Percentiles rank a stretch among this genome's conserved stretches.
phyloP scores from a whole-genome alignment of 306 rosid species.

The Crotalaria pallida region DNA sequence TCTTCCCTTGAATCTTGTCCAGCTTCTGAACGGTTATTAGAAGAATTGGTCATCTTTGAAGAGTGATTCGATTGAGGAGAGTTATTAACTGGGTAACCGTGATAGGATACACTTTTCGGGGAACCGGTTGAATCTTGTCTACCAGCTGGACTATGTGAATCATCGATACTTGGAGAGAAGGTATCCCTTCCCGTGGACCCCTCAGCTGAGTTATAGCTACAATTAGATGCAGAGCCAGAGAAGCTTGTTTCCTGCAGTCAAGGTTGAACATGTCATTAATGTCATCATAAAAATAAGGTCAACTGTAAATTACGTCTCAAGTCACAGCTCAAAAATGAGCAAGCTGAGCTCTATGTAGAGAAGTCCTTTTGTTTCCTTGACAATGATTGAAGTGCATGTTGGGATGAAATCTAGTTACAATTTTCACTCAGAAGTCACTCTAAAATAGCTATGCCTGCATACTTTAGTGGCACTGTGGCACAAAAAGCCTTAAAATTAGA shows the following conservation, averaged over 20 bases:
- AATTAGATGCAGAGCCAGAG: slow-evolving; percentile 37
- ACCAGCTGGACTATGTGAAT: slow-evolving; percentile 21
- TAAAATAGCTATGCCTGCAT: not conserved
- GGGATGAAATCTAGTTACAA: not conserved
- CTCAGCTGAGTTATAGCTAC: slow-evolving; percentile 37
- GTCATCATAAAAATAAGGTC: slow-evolving; percentile 8
- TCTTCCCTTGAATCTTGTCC: slow-evolving; percentile 52
- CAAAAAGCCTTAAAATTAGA: slow-evolving; percentile 8
- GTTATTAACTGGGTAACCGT: slow-evolving; percentile 13
- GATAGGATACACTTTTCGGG: slow-evolving; percentile 31
- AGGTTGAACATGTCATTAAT: not conserved
- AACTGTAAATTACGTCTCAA: slow-evolving; percentile 11
- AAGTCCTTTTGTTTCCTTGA: slow-evolving; percentile 16
- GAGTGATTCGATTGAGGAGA: slow-evolving; percentile 24
- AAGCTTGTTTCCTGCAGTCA: slow-evolving; percentile 39
- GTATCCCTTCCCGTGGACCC: slow-evolving; percentile 33
- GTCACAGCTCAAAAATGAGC: slow-evolving; percentile 8
- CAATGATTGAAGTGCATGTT: not conserved
- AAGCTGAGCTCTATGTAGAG: slow-evolving; percentile 16
- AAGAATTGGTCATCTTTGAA: slow-evolving; percentile 20
- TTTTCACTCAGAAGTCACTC: not conserved
- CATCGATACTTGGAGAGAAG: slow-evolving; percentile 28
- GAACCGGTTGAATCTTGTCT: slow-evolving; percentile 33
- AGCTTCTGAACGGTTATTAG: slow-evolving; percentile 35
- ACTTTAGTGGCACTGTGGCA: not conserved